These are phyloP conservation scores for Acorus gramineus DNA, from an alignment of 106 monocot genomes.

Conservation along the genomic window DNA sequence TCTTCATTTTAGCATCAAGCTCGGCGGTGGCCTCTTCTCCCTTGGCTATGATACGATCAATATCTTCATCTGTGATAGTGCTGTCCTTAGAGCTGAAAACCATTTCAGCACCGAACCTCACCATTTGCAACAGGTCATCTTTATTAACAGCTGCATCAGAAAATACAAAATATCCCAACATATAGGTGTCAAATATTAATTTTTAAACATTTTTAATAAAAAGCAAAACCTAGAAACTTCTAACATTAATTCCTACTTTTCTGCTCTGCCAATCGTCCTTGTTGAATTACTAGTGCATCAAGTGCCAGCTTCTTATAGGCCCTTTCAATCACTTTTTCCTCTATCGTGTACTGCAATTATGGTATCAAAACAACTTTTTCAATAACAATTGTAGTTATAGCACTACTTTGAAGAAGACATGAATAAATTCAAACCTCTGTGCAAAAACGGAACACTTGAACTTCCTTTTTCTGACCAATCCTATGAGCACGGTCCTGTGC, in stretches of 20 bases:
- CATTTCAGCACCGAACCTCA: slow-evolving; percentile 99
- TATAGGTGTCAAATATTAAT: too few species aligned
- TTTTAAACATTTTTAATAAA: background rate
- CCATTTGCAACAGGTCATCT: slow-evolving; percentile 98
- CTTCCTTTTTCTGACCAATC: slow-evolving; percentile 97
- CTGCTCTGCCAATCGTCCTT: slow-evolving; percentile 92
- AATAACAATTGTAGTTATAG: too few species aligned
- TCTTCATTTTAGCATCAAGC: slow-evolving; percentile 98
- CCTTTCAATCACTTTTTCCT: slow-evolving; percentile 97
- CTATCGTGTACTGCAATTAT: slow-evolving; percentile 79
- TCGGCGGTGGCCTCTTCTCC: slow-evolving; percentile 98
- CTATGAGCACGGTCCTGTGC: slow-evolving; percentile 96
- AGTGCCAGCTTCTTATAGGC: slow-evolving; percentile 99
- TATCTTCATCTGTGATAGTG: slow-evolving; percentile 97
- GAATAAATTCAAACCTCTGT: slow-evolving; percentile 43
- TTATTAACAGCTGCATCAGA: slow-evolving; percentile 81
- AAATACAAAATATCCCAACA: background rate
- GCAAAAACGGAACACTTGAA: slow-evolving; percentile 94
- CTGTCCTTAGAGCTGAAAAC: slow-evolving; percentile 98
- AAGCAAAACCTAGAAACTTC: background rate
- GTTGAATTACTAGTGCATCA: slow-evolving; percentile 99
- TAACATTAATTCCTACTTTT: slow-evolving; percentile 41
- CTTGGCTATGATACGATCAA: slow-evolving; percentile 96
- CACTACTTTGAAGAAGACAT: too few species aligned
- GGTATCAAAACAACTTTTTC: background rate